Base-by-base conservation (phyloP, 1,284 basidiomycete species). In the Anthracocystis panici-leucophaei region DNA sequence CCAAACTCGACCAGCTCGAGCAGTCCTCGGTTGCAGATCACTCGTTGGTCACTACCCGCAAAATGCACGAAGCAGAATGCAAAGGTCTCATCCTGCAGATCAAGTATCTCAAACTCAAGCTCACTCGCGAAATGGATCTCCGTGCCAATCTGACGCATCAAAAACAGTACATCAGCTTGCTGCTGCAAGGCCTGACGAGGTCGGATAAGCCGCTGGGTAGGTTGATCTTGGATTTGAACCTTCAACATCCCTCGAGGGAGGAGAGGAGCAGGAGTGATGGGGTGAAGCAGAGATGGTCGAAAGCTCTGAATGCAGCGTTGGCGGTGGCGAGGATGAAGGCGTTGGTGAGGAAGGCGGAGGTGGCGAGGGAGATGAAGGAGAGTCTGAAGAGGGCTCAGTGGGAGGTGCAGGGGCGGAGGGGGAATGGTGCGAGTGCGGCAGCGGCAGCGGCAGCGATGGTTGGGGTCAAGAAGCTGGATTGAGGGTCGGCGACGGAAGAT, bases 81-180 rank as follows among this genome's bases (percentile, higher is more conserved):
- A 94, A 94, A 83, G 94, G 93, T 14, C 87, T 95, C 21, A 89
- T 95, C 63, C 89, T 93, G 4, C 92, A 97, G 84, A 95, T 97
- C 73, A 89, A 89, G 52, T 97, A 97, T 86, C 89, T 98, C 73
- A 96, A 98, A 85, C 91, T 92, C 51, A 94, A 94, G 83, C 95
- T 92, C 86, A 92, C 90, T 1, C 89, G 96, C 35, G 96, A 99
- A 86, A 90, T 91, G 23, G 88, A 89, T 1, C 90, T 96, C 86
- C 89, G 95, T n/a, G 88, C 88, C 60, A 91, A 92, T 76, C 87
- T 98, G 49, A 88, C 89, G 5, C 91, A 94, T 81, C 96, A 98
- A 87, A 99, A 99, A 54, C 53, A 63, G 25, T 82, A 81, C 58
- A 75, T 75, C 61, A 29, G 57, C 3, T 42, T 65, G 8, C 62